These are phyloP conservation scores for Colletotrichum cereale DNA, from an alignment of 2,329 filamentous ascomycete genomes.

Conservation along the genomic window DNA sequence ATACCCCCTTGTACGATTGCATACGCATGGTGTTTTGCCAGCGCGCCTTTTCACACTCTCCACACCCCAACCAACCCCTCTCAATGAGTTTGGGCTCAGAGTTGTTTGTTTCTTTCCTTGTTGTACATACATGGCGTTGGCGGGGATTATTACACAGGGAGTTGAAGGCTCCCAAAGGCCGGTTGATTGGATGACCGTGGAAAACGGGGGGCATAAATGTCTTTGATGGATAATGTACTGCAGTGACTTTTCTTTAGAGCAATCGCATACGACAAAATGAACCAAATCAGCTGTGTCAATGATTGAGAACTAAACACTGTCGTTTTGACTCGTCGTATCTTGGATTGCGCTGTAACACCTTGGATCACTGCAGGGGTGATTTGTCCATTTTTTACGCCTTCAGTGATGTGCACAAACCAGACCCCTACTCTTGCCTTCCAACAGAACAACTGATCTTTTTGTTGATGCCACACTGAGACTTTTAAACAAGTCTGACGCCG, in stretches of 20 bases:
- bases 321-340: background rate
- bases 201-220: slow-evolving; percentile 38
- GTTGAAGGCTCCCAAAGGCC: slow-evolving; percentile 32
- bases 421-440: background rate
- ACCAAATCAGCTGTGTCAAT: background rate
- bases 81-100: slow-evolving; percentile 20
- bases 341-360: no score
- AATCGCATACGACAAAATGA: slow-evolving; percentile 29
- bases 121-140: slow-evolving; percentile 36
- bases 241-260: slow-evolving; percentile 22
- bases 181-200: slow-evolving; percentile 37
- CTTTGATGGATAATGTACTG: slow-evolving; percentile 38
- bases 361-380: background rate
- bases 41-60: slow-evolving; percentile 45
- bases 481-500: background rate
- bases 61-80: slow-evolving; percentile 10
- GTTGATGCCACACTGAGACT: background rate
- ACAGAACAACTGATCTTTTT: background rate
- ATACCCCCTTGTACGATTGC: slow-evolving; percentile 42
- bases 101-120: slow-evolving; percentile 17
- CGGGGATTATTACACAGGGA: slow-evolving; percentile 31
- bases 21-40: slow-evolving; percentile 42
- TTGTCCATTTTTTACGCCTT: background rate
- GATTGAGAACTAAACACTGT: background rate
- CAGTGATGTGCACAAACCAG: background rate